Evolutionary conservation across 1,284 basidiomycete genomes (phyloP), one percentile per base, ranked within the genome.

Genomic region (Mycosarcoma mackinlayi): DNA sequence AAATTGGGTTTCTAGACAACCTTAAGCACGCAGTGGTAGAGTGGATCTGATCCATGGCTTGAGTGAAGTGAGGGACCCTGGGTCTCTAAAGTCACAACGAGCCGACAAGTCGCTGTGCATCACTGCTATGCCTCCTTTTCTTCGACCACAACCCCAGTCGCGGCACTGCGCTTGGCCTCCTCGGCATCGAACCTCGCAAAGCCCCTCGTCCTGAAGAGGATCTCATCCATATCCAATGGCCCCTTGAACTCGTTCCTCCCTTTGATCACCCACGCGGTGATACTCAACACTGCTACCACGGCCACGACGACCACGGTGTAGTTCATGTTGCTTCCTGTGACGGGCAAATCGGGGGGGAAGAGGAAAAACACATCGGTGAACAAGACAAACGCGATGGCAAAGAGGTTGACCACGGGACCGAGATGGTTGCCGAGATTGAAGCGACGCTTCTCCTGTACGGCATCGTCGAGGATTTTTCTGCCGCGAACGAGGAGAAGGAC

Each of bases 291-390:
- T 3, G 66, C 55, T 11, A 76, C 73, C 7, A 81, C 37, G 2
- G 47, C 63, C 0, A 77, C 49, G 13, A 79, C 78, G 11, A 83
- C 84, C 8, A 84, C 59, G 13, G 80, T 81, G 63, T 85, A 86
- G 73, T 85, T 85, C 85, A 86, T 85, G 48, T 76, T 82, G 14
- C 67, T 65, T 6, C 79, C 82, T 4, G 75, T 79, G 4, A 84
- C 82, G 7, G 84, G 84, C 0, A 84, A 51, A 13, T 77, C 82
- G 7, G 85, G 84, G 4, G 86, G 86, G 83, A 86, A 86, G 25
- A 85, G 64, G 83, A 86, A 86, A 78, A 85, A 85, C 21, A 86
- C 82, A 19, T 81, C 80, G 6, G 85, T 86, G 34, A 86, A 58
- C 16, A 79, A 38, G 3, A 82, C 82, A 62, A 86, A 86, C 10